A percentile compares a stretch with the other conserved stretches of the same genome.
phyloP scores from a whole-genome alignment of 805 yeast species.

The Lachancea sp. region DNA sequence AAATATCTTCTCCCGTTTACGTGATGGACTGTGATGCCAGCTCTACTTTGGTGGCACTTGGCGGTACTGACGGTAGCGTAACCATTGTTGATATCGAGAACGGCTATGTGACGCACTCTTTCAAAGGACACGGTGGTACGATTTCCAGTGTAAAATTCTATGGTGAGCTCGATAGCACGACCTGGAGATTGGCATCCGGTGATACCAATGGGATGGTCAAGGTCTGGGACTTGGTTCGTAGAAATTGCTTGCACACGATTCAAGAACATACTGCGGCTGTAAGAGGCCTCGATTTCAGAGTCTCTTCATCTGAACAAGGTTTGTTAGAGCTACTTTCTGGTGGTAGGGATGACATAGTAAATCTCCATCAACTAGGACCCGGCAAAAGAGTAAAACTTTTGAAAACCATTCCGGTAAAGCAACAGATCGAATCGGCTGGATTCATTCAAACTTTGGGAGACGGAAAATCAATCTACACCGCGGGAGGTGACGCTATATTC shows the following conservation, averaged over 20 bases:
- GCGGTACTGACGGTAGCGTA: slow-evolving; percentile 90
- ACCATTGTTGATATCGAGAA: slow-evolving; percentile 90
- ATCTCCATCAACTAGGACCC: slow-evolving; percentile 48
- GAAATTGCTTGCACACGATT: slow-evolving; percentile 58
- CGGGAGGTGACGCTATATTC: slow-evolving; percentile 70
- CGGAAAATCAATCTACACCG: slow-evolving; percentile 50
- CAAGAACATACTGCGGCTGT: slow-evolving; percentile 81
- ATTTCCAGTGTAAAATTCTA: slow-evolving; percentile 68
- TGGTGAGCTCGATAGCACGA: slow-evolving; percentile 61
- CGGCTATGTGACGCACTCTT: slow-evolving; percentile 79
- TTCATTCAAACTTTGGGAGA: slow-evolving; percentile 36
- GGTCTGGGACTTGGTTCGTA: slow-evolving; percentile 59
- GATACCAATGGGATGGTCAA: slow-evolving; percentile 50
- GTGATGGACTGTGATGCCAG: slow-evolving; percentile 72
- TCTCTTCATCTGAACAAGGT: slow-evolving; percentile 34
- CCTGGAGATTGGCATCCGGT: slow-evolving; percentile 79
- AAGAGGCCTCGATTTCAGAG: slow-evolving; percentile 67
- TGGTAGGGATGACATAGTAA: slow-evolving; percentile 74
- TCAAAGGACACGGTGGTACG: slow-evolving; percentile 91
- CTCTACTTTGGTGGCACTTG: slow-evolving; percentile 82
- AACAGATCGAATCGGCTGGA: slow-evolving; percentile 67
- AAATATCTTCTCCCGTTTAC: slow-evolving; percentile 73
- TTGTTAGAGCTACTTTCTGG: slow-evolving; percentile 57
- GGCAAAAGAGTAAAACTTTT: slow-evolving; percentile 46
- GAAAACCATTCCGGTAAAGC: slow-evolving; percentile 65